Evolutionary conservation across 129 eudicot species (phyloP), one percentile per base, ranked within the genome.

Genomic region (Flaveria robusta): DNA sequence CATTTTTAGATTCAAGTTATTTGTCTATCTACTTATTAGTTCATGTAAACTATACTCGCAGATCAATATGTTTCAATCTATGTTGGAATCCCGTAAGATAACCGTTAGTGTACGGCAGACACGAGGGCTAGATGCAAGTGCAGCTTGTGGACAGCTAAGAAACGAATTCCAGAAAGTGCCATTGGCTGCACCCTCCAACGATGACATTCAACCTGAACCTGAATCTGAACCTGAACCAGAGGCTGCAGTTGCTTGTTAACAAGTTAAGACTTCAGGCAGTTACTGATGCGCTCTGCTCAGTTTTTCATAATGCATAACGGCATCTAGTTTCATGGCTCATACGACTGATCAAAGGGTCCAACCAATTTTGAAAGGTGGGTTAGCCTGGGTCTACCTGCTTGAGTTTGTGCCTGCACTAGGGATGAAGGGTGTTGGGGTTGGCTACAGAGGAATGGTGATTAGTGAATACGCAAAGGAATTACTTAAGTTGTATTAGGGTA

Each of bases 61-160:
- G 99, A 81, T 91, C 68, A 79, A 42, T 63, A 88, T 88, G 49
- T 95, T 95, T 79, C 81, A 88, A 52, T 81, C 90, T 39, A 85
- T 88, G 81, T 76, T 95, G 39, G 99, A 95, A 79, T 86, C 94
- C 3, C 88, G 92, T 55, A 95, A 95, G 68, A 69, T 95, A 79
- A 95, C 99, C 9, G 89, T 83, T 20, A 95, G 99, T 31, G 92
- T 95, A 68, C 99, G 99, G n/a, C 96, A 91, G 74, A 95, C 99
- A 43, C 87, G 99, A 54, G 97, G 99, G 70, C 84, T 91, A 75
- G 99, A 95, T 83, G 99, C 96, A 77, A 85, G 96, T 75, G 99
- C 99, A 41, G 99, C 99, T 71, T 95, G 99, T 77, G 99, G 99
- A 19, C 99, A 95, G 71, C 86, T 95, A 79, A 66, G 96, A 74